phyloP scores from a whole-genome alignment of 75 land plant genomes.

The Sequoia sempervirens region DNA sequence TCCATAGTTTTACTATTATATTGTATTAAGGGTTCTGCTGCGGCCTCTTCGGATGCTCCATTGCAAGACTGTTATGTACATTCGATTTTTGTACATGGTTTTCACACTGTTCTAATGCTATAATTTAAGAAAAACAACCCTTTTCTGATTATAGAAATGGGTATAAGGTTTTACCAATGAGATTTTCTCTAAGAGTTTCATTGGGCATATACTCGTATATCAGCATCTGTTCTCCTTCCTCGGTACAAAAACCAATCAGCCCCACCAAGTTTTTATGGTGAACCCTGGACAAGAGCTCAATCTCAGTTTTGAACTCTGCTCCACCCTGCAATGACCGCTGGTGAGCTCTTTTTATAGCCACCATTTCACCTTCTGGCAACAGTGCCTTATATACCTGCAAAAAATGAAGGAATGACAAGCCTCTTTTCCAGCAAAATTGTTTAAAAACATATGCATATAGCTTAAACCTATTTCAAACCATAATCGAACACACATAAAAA shows the following conservation, averaged over 20 bases:
- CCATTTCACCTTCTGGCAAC: conserved; percentile 46
- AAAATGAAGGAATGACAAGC: neutral
- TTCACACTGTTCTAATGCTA: no score
- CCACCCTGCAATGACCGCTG: conserved; percentile 53
- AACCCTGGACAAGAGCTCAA: conserved; percentile 35
- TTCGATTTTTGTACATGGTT: no score
- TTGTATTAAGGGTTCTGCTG: no score
- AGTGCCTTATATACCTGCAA: conserved; percentile 71
- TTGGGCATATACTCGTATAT: conserved; percentile 36
- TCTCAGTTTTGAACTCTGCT: conserved; percentile 34
- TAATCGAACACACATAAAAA: neutral
- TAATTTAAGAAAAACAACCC: no score
- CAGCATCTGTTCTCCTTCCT: conserved; percentile 44
- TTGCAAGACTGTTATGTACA: no score
- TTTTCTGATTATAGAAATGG: neutral
- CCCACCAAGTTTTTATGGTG: conserved; percentile 45
- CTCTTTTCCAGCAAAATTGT: neutral
- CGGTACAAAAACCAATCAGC: conserved; percentile 38
- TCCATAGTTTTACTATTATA: no score
- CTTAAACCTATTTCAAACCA: neutral
- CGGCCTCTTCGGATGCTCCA: no score
- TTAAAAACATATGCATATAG: neutral
- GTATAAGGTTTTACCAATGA: conserved; percentile 20
- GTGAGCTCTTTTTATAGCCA: conserved; percentile 81
- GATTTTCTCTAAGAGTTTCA: conserved; percentile 28